Conservation (phyloP, 106 monocot genomes). For the Hemerocallis citrina region DNA sequence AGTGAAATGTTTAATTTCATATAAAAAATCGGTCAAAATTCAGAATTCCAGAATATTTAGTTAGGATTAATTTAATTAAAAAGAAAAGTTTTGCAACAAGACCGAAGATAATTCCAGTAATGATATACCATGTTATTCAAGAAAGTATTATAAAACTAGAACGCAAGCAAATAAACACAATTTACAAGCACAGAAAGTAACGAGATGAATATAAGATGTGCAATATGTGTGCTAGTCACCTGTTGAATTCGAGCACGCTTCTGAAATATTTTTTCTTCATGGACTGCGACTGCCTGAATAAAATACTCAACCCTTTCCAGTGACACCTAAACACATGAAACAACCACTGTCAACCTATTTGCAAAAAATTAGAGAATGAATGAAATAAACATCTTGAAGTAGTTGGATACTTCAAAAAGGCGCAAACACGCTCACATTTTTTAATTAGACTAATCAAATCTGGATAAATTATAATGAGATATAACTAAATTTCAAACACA, state of each 20-base stretch:
- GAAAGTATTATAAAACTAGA: conserved; percentile 1
- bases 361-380: too few species aligned
- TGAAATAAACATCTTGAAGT: too few species aligned
- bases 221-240: conserved; percentile 21
- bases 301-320: conserved; percentile 85
- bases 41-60: neutral
- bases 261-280: conserved; percentile 90
- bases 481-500: too few species aligned
- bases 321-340: conserved; percentile 41
- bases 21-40: neutral
- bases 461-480: too few species aligned
- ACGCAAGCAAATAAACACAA: neutral
- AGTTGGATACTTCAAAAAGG: too few species aligned
- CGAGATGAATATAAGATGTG: neutral
- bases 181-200: neutral
- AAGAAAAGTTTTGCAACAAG: too few species aligned
- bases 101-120: too few species aligned
- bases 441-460: too few species aligned
- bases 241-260: conserved; percentile 85
- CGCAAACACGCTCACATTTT: too few species aligned
- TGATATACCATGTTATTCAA: neutral
- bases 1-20: neutral
- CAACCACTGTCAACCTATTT: too few species aligned
- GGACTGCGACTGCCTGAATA: conserved; percentile 79
- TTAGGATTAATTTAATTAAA: too few species aligned